Base-by-base conservation (phyloP, 2,329 filamentous ascomycete species). In the Calycina herbarum region DNA sequence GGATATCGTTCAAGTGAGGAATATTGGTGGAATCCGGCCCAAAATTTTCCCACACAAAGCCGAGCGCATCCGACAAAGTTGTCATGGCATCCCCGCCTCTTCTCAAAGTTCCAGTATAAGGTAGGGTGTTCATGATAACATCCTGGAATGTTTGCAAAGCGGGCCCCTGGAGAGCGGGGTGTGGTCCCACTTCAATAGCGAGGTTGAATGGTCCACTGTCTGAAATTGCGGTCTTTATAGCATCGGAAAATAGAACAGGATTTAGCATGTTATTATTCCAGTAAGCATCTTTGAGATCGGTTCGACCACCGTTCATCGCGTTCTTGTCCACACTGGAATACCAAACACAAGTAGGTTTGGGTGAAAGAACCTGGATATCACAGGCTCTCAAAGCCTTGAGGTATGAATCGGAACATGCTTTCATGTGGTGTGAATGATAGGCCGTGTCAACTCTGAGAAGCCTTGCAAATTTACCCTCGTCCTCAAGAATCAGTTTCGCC, bases 261-360 rank as follows among this genome's bases (percentile, higher is more conserved):
- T 67, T 62, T 31, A 67, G 24, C 70, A 84, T 72, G 63, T 83
- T 84, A 7, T 74, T 68, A 2, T 33, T 31, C 66, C 66, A 68
- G 29, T 68, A 83, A 0, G 67, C 56, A 1, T 72, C 70, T 27
- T 73, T 70, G 1, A 81, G 69, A 8, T 74, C 64, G 3, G 51
- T 45, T 27, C 33, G 35, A 20, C 57, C 40, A 6, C 61, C 40
- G 48, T 62, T 68, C 4, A 60, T 29, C 42, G 65, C 56, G 40
- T 57, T 56, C 10, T 31, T 60, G 20, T 31, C 42, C 17, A 71
- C 66, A 57, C 65, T 68, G 10, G 68, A 70, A 57, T 59, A 70
- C 70, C 68, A 71, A 17, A 20, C n/a, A 13, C 60, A 61, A 35
- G 64, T 59, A 1, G 57, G 27, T 5, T 54, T 17, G 38, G 20